These are phyloP conservation scores for Lasiosphaeris hirsuta DNA, from an alignment of 495 filamentous ascomycete species.

Conservation along the genomic window DNA sequence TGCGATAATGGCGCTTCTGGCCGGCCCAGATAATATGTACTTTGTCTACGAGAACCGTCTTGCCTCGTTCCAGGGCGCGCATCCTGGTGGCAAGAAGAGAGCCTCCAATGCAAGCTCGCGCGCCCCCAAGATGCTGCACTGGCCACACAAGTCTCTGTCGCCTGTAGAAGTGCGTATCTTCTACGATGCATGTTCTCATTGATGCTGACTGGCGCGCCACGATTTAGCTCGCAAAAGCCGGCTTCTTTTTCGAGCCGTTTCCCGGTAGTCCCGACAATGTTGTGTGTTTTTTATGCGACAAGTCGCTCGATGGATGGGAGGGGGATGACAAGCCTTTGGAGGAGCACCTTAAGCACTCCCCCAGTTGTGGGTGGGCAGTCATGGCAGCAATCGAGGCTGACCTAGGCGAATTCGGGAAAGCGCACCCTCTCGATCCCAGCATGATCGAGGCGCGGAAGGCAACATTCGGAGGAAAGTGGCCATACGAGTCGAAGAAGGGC, in stretches of 20 bases:
- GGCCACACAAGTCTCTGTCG: slow-evolving; percentile 70
- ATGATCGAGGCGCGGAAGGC: slow-evolving; percentile 73
- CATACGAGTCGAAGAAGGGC: slow-evolving; percentile 81
- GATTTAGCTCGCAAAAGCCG: slow-evolving; percentile 75
- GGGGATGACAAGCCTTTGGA: slow-evolving; percentile 70
- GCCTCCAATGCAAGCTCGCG: slow-evolving; percentile 60
- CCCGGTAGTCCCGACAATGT: slow-evolving; percentile 78
- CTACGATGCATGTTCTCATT: not conserved
- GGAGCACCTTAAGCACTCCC: slow-evolving; percentile 81
- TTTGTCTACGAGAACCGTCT: slow-evolving; percentile 69
- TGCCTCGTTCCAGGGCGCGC: slow-evolving; percentile 64
- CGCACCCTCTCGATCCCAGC: slow-evolving; percentile 66
- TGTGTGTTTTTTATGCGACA: slow-evolving; percentile 78
- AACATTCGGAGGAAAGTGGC: slow-evolving; percentile 80
- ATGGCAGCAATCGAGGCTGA: slow-evolving; percentile 65
- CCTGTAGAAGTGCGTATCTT: slow-evolving; percentile 57
- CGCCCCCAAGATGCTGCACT: slow-evolving; percentile 56
- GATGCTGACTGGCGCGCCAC: slow-evolving; percentile 11
- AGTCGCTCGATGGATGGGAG: slow-evolving; percentile 86
- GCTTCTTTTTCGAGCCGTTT: slow-evolving; percentile 82
- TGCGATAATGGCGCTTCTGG: slow-evolving; percentile 19
- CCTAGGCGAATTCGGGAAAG: slow-evolving; percentile 58
- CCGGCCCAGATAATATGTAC: slow-evolving; percentile 33
- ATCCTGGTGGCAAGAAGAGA: slow-evolving; percentile 55
- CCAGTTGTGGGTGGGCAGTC: slow-evolving; percentile 84